Evolutionary conservation across 1,284 basidiomycete genomes (phyloP).

Genomic region (Rhodotorula sp.): DNA sequence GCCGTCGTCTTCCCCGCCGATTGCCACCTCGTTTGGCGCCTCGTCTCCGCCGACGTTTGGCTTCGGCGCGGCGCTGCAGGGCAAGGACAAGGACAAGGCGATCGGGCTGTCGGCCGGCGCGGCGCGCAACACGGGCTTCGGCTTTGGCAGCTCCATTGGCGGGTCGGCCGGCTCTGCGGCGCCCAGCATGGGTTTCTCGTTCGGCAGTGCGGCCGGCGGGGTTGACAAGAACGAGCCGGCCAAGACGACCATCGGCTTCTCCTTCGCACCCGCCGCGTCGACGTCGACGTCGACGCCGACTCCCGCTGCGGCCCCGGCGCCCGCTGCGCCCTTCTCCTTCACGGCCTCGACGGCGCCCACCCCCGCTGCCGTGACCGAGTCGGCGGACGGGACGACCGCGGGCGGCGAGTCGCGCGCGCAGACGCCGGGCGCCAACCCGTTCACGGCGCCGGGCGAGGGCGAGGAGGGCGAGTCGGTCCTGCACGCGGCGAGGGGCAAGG

Average conservation of each 20-base stretch:
- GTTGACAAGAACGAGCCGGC: constrained; percentile 4
- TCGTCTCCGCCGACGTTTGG: constrained; percentile 31
- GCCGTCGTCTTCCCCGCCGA: constrained; percentile 23
- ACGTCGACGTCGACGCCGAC: not conserved
- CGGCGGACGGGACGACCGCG: not conserved
- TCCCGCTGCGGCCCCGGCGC: not conserved
- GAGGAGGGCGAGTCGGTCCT: constrained; percentile 36
- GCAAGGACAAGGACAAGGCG: constrained; percentile 29
- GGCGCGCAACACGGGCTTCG: constrained; percentile 8
- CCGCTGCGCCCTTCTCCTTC: constrained; percentile 1
- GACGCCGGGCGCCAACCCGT: constrained; percentile 32
- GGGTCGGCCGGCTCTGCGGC: not conserved
- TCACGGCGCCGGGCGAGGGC: constrained; percentile 34
- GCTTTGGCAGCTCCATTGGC: constrained; percentile 5
- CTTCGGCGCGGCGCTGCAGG: constrained; percentile 36
- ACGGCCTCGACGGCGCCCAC: not conserved
- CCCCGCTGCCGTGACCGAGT: constrained; percentile 5
- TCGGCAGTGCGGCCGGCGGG: not conserved
- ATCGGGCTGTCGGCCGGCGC: constrained; percentile 15
- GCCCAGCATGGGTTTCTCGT: constrained; percentile 2
- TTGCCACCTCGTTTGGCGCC: constrained; percentile 30
- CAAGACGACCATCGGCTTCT: constrained; percentile 15
- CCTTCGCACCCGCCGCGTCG: constrained; percentile 8
- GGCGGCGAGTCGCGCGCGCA: constrained; percentile 13
- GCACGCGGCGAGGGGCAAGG: constrained; percentile 18